Percentiles rank a stretch among this genome's conserved stretches.
Evolutionary conservation across 148 eudicot species (phyloP).

Genomic region (Rhododendron ovatum): DNA sequence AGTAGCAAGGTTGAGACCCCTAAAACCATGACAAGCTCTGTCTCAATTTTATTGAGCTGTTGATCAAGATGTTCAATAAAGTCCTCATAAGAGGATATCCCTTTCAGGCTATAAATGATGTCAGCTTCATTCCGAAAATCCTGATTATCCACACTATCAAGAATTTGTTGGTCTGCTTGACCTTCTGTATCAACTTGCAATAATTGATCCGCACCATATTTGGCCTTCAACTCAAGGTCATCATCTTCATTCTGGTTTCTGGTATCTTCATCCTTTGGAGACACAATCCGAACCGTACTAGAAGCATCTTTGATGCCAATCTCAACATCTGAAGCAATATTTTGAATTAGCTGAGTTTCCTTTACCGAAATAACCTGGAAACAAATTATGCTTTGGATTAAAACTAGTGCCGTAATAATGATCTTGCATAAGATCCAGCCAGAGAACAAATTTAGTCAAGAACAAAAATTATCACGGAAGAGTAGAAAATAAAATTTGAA

Average conservation of each 20-base stretch:
- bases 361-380: slow-evolving; percentile 77
- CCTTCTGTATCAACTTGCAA: slow-evolving; percentile 8
- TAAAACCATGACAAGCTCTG: slow-evolving; percentile 41
- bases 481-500: not conserved
- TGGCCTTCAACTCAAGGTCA: slow-evolving; percentile 9
- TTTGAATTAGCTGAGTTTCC: slow-evolving; percentile 64
- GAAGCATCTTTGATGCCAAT: slow-evolving; percentile 27
- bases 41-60: slow-evolving; percentile 56
- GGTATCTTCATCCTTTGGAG: slow-evolving; percentile 42
- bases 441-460: not conserved
- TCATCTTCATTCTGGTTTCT: slow-evolving; percentile 18
- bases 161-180: slow-evolving; percentile 8
- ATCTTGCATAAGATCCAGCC: not conserved
- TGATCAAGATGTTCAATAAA: slow-evolving; percentile 51
- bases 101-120: slow-evolving; percentile 18
- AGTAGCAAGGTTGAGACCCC: slow-evolving; percentile 32
- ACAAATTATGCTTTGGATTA: slow-evolving; percentile 7
- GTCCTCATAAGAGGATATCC: slow-evolving; percentile 47
- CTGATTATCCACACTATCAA: slow-evolving; percentile 11
- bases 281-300: slow-evolving; percentile 54
- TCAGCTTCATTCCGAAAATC: slow-evolving; percentile 15
- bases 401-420: not conserved
- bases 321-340: slow-evolving; percentile 54
- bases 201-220: slow-evolving; percentile 20
- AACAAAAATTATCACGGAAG: not conserved